Base-by-base conservation (phyloP, 768 basidiomycete species). In the Suillus variegatus region DNA sequence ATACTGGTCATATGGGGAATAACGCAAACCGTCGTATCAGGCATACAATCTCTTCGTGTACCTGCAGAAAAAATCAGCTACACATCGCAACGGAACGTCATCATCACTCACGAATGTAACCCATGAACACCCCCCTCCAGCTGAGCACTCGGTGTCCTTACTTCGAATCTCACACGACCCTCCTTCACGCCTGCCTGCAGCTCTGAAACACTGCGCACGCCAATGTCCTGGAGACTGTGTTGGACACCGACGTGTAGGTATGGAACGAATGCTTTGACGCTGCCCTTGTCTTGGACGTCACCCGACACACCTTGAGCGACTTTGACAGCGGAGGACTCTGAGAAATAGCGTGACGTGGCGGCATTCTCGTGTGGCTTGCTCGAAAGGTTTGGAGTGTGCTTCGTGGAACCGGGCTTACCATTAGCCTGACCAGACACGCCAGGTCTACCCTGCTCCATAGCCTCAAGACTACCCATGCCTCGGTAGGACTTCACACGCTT, bases 401-500 rank as follows among this genome's bases (percentile, higher is more conserved):
- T 88, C 64, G 74, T 77, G 44, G 74, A 76, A 1, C 77, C 73
- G 20, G 66, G 70, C 43, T 43, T 69, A n/a, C 74, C 69, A 49
- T 69, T 71, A 32, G 70, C 74, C 60, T 70, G 71, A 16, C 64
- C 64, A 22, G 43, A 66, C 2, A 60, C 7, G 1, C 72, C 74
- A 3, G 85, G 75, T 67, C 87, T 88, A 44, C 90, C 88, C 69
- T 92, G 88, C 63, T 93, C 92, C 93, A 95, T 96, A 4, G 94
- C 93, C 79, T 96, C 94, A 73, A 98, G 83, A 73, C 91, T 93
- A 22, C 97, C 97, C 97, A 99, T 99, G 6, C 97, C 97, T 64
- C 97, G 90, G 80, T 99, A 99, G 41, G 96, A 89, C 85, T 99
- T 99, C 75, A 99, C 95, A 57, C 97, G 91, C 83, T 97, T 97